Evolutionary conservation across 768 basidiomycete species (phyloP).

Genomic region (Mycena leptocephala): DNA sequence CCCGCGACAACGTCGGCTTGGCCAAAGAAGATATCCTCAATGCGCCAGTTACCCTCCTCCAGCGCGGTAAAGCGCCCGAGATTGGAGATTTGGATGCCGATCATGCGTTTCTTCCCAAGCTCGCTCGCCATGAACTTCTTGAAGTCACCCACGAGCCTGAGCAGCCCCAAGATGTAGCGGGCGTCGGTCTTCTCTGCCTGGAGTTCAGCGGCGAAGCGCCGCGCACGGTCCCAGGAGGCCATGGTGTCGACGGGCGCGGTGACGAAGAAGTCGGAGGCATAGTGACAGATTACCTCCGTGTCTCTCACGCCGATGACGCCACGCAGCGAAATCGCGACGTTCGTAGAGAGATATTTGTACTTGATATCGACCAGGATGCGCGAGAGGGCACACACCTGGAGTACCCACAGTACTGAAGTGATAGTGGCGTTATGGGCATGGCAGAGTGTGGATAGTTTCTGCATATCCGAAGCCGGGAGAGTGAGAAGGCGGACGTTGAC

Average conservation of each 20-base stretch:
- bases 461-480: neutral
- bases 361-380: neutral
- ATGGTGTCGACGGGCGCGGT: neutral
- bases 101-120: neutral
- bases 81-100: neutral
- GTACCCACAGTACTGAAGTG: neutral
- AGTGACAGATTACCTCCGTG: neutral
- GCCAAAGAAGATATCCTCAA: slow-evolving; percentile 1
- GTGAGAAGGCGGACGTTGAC: neutral
- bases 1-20: slow-evolving; percentile 7
- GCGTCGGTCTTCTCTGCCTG: neutral
- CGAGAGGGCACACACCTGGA: neutral
- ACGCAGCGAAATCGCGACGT: slow-evolving; percentile 14
- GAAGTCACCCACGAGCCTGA: neutral
- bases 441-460: neutral
- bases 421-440: slow-evolving; percentile 8
- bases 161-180: neutral
- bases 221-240: neutral
- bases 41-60: slow-evolving; percentile 2
- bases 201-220: neutral
- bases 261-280: neutral
- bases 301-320: neutral
- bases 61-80: neutral
- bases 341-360: neutral
- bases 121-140: neutral